phyloP scores from a whole-genome alignment of 768 basidiomycete genomes.

The Serendipita sp. region DNA sequence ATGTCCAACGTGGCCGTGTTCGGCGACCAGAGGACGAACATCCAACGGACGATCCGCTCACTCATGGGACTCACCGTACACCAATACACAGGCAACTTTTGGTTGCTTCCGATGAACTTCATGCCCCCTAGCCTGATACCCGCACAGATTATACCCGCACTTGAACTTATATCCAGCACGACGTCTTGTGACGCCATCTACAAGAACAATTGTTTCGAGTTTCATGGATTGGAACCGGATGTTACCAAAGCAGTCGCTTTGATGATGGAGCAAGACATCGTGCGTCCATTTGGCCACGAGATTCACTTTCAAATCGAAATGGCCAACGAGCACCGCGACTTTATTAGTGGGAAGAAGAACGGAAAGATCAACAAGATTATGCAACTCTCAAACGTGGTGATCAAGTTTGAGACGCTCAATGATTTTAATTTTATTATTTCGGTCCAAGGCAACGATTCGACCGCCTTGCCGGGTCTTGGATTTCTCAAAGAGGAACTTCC shows the following conservation, averaged over 20 bases:
- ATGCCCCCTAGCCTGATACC: constrained; percentile 57
- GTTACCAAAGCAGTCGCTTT: constrained; percentile 71
- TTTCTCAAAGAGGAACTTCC: constrained; percentile 95
- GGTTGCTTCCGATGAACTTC: constrained; percentile 87
- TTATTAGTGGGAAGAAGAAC: constrained; percentile 98
- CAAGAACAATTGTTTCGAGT: constrained; percentile 94
- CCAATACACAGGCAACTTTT: constrained; percentile 93
- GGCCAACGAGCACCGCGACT: constrained; percentile 93
- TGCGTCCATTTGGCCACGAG: constrained; percentile 90
- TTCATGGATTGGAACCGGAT: constrained; percentile 86
- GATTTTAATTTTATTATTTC: constrained; percentile 92
- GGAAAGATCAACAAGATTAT: constrained; percentile 99
- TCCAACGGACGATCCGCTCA: constrained; percentile 82
- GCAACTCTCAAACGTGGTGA: constrained; percentile 92
- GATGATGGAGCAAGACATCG: constrained; percentile 79
- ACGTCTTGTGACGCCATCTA: constrained; percentile 92
- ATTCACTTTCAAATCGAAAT: constrained; percentile 97
- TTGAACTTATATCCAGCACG: constrained; percentile 72
- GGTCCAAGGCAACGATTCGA: constrained; percentile 68
- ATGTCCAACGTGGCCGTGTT: constrained; percentile 86
- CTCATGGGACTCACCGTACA: constrained; percentile 71
- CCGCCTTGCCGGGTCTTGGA: constrained; percentile 72
- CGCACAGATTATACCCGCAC: constrained; percentile 63
- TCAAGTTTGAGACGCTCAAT: constrained; percentile 97
- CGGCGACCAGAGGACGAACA: constrained; percentile 85